phyloP scores from a whole-genome alignment of 2,329 filamentous ascomycete species.

The Verticillium nonalfalfae region DNA sequence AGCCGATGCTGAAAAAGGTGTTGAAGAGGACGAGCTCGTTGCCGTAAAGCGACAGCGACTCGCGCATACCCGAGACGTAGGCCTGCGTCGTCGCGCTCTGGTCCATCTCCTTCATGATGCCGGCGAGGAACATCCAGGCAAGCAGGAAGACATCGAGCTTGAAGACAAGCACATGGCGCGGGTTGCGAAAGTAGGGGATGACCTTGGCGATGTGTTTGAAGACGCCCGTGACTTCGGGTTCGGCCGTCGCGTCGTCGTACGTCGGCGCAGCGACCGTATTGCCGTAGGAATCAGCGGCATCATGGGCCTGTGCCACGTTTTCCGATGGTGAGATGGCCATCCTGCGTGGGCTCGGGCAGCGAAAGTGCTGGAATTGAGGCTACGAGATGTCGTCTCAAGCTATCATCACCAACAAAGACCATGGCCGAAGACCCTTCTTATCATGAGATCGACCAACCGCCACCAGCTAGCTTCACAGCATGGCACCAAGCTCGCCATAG shows the following conservation, averaged over 20 bases:
- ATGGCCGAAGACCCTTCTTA: not conserved
- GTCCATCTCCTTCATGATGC: conserved; percentile 29
- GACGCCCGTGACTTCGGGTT: conserved; percentile 2
- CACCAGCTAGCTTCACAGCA: not conserved
- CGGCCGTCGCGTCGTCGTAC: not conserved
- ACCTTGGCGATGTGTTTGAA: conserved; percentile 10
- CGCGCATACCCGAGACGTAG: conserved; percentile 28
- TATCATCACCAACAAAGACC: not conserved
- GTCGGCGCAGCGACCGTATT: not conserved
- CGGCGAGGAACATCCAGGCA: conserved; percentile 28
- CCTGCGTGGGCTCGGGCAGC: no score
- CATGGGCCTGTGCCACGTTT: not conserved
- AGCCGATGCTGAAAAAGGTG: conserved; percentile 1
- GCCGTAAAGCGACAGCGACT: not conserved
- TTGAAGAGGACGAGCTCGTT: conserved; percentile 2
- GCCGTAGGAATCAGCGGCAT: not conserved
- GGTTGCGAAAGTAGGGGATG: conserved; percentile 20
- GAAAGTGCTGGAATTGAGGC: not conserved
- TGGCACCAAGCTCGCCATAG: not conserved
- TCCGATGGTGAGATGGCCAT: not conserved
- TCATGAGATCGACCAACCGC: not conserved
- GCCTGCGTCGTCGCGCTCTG: conserved; percentile 27
- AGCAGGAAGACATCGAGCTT: conserved; percentile 26
- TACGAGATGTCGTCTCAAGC: not conserved
- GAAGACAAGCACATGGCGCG: conserved; percentile 24